Conservation (phyloP, 768 basidiomycete species). For the Trametes meyenii region DNA sequence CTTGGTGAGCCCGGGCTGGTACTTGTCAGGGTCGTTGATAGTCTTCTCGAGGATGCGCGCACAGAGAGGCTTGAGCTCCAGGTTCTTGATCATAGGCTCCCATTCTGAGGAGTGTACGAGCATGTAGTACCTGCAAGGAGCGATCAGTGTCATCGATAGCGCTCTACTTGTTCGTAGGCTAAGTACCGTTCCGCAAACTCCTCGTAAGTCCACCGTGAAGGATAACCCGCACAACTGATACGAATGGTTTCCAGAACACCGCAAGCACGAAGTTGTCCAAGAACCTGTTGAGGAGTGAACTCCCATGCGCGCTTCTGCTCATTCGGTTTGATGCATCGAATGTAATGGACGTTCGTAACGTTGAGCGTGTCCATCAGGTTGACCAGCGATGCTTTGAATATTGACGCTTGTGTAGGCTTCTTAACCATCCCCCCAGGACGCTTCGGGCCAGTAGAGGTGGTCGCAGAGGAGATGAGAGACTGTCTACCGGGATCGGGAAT, state of each 20-base stretch:
- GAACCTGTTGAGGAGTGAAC: constrained; percentile 92
- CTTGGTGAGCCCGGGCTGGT: constrained; percentile 95
- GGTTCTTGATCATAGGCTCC: constrained; percentile 80
- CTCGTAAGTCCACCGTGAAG: constrained; percentile 96
- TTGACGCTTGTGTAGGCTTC: constrained; percentile 97
- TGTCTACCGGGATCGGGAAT: constrained; percentile 88
- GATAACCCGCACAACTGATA: constrained; percentile 98
- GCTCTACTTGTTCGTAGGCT: neutral
- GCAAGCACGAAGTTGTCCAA: constrained; percentile 94
- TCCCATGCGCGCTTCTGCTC: constrained; percentile 97
- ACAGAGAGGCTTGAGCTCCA: constrained; percentile 83
- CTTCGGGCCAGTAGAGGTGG: constrained; percentile 47
- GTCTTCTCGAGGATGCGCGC: constrained; percentile 82
- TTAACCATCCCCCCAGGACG: constrained; percentile 69
- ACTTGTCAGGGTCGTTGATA: constrained; percentile 93
- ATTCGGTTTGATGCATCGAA: constrained; percentile 99
- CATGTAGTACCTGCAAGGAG: constrained; percentile 85
- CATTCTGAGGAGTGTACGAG: constrained; percentile 86
- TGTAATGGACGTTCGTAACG: constrained; percentile 98
- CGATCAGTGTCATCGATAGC: neutral
- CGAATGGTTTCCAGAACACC: constrained; percentile 99
- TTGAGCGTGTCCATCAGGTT: constrained; percentile 97
- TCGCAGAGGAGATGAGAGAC: constrained; percentile 61
- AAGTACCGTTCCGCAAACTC: constrained; percentile 96
- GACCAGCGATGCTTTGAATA: constrained; percentile 95